Evolutionary conservation across 108 stramenopile species (phyloP).

Genomic region (Nitzschia sp.): DNA sequence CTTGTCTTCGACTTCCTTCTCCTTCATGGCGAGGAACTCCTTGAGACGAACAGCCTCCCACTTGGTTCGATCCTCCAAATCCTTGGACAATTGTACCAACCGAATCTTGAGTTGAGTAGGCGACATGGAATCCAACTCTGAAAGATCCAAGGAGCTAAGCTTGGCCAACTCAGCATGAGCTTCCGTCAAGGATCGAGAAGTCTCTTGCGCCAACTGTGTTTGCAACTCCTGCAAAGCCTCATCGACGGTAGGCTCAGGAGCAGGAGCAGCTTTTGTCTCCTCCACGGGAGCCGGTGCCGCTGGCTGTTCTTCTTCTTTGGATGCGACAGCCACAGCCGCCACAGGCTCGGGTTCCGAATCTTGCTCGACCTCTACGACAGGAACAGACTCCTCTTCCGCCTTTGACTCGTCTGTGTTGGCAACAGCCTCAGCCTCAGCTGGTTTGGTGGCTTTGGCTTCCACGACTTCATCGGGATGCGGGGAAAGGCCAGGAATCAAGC

Average conservation of each 20-base stretch:
- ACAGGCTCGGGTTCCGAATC: not conserved
- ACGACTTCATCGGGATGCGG: slow-evolving; percentile 8
- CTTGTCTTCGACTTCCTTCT: slow-evolving; percentile 65
- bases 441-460: not conserved
- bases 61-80: slow-evolving; percentile 77
- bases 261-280: slow-evolving; percentile 43
- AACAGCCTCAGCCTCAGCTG: slow-evolving; percentile 9
- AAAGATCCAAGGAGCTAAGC: slow-evolving; percentile 35
- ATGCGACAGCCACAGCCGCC: slow-evolving; percentile 6
- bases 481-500: slow-evolving; percentile 36
- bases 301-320: slow-evolving; percentile 8
- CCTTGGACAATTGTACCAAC: slow-evolving; percentile 70
- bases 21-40: slow-evolving; percentile 77
- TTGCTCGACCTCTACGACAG: not conserved
- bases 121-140: slow-evolving; percentile 48
- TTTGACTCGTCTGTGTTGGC: slow-evolving; percentile 25
- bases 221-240: slow-evolving; percentile 33
- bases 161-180: slow-evolving; percentile 40
- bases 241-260: slow-evolving; percentile 20
- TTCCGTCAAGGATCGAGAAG: slow-evolving; percentile 28
- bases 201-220: slow-evolving; percentile 24
- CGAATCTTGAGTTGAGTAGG: slow-evolving; percentile 55
- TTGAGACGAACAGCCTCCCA: slow-evolving; percentile 84
- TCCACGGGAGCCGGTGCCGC: slow-evolving; percentile 32
- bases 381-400: slow-evolving; percentile 7